phyloP scores from a whole-genome alignment of 1,284 basidiomycete species.

The Somion occarium region DNA sequence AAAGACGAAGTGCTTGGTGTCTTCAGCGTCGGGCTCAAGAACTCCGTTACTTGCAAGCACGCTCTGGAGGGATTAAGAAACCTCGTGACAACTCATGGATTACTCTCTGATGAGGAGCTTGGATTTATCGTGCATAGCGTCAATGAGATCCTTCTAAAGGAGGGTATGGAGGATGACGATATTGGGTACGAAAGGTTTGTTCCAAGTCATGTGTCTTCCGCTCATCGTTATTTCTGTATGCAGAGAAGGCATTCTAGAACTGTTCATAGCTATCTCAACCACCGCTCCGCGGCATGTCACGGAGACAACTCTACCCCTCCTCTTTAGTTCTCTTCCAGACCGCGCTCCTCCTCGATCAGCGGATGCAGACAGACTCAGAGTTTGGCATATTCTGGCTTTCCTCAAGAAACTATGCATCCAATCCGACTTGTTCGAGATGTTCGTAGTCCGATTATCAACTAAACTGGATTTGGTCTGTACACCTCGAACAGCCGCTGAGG shows the following conservation, averaged over 20 bases:
- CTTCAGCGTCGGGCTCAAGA: constrained; percentile 59
- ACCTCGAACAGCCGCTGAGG: constrained; percentile 18
- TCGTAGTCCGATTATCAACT: constrained; percentile 76
- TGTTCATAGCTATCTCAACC: constrained; percentile 67
- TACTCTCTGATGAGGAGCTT: constrained; percentile 72
- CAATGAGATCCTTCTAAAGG: constrained; percentile 63
- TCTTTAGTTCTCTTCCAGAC: constrained; percentile 76
- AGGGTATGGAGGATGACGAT: constrained; percentile 53
- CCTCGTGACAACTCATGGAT: constrained; percentile 56
- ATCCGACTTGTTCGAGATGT: constrained; percentile 77
- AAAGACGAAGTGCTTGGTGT: constrained; percentile 75
- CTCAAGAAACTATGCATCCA: constrained; percentile 75
- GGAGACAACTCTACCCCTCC: constrained; percentile 73
- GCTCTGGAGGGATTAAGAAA: constrained; percentile 62
- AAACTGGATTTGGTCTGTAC: constrained; percentile 74
- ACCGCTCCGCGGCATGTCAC: constrained; percentile 65
- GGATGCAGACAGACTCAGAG: constrained; percentile 51
- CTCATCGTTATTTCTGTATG: too few relatives aligned
- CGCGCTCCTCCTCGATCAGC: constrained; percentile 53
- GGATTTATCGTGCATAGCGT: constrained; percentile 76
- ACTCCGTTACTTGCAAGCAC: constrained; percentile 45
- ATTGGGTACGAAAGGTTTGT: constrained; percentile 38
- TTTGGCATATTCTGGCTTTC: constrained; percentile 68
- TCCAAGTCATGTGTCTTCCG: too few relatives aligned
- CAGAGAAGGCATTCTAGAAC: constrained; percentile 66